Base-by-base conservation (phyloP, 148 eudicot species). In the Rhododendron kiyosumense region DNA sequence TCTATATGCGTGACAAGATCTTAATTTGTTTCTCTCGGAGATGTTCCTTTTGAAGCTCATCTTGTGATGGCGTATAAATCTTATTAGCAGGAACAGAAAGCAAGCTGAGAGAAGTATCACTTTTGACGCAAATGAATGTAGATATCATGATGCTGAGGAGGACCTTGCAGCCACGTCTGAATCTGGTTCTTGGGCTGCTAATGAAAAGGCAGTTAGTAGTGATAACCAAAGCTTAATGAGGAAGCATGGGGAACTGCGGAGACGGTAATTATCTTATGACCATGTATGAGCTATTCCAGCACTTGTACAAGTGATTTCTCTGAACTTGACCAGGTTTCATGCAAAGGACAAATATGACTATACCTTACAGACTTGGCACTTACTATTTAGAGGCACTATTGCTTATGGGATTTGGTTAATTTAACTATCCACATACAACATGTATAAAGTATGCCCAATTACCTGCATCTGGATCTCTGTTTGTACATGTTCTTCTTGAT, bases 171-270 rank as follows among this genome's bases (percentile, higher is more conserved):
- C 90, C 65, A 84, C 89, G 57, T 92, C 95, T 86, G 97, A 92
- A 49, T 91, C 97, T 84, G 85, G 83, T 85, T 94, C 92, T 41
- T 85, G 91, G 88, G 79, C 86, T 86, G 89, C 92, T 69, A 94
- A 93, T 81, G 98, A 93, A 78, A 92, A 88, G 84, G 87, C 90
- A 38, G 93, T 88, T 86, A 90, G 93, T 85, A 93, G 93, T 90
- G 97, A 95, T 79, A 91, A 92, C 69, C 92, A 91, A 79, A 92
- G 92, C 87, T 87, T 86, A 84, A 83, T 80, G 83, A 83, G 85
- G 57, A 89, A 89, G 87, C 90, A 86, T 51, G 92, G 92, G 79
- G 92, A 92, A 73, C 88, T 90, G 74, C 92, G 88, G 43, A 90
- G 73, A 81, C 85, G 98, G 99, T 96, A 91, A 79, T 81, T 67